Conservation (phyloP, 2,329 filamentous ascomycete species). For the Fusarium phyllophilum region DNA sequence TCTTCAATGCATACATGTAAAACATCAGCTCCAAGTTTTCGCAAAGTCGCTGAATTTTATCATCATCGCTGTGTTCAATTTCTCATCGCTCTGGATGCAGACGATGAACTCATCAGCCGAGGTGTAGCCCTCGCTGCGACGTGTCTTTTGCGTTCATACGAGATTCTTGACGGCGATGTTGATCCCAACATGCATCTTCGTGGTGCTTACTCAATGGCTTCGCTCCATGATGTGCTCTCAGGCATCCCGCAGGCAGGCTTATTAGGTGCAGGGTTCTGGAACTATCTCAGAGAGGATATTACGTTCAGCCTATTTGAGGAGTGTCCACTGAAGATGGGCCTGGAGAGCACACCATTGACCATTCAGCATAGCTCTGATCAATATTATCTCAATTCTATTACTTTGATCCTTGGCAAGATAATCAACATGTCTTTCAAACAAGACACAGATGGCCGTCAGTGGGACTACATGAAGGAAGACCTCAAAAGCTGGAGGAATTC, state of each 20-base stretch:
- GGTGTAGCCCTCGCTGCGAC: conserved; percentile 57
- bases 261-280: conserved; percentile 58
- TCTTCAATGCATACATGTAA: conserved; percentile 54
- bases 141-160: conserved; percentile 60
- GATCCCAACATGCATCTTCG: conserved; percentile 57
- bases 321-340: conserved; percentile 54
- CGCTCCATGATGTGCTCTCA: conserved; percentile 39
- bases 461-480: conserved; percentile 36
- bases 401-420: conserved; percentile 54
- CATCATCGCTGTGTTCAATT: conserved; percentile 53
- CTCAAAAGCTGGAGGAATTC: conserved; percentile 46
- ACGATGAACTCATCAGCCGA: conserved; percentile 45
- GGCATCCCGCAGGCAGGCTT: conserved; percentile 44
- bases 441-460: conserved; percentile 12
- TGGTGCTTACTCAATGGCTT: conserved; percentile 58
- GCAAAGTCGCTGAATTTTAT: conserved; percentile 51
- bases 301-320: conserved; percentile 60
- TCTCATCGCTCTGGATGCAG: conserved; percentile 51
- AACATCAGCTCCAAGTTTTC: conserved; percentile 43
- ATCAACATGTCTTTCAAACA: conserved; percentile 53
- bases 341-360: conserved; percentile 37
- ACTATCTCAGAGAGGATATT: conserved; percentile 63
- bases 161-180: conserved; percentile 56
- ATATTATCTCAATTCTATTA: conserved; percentile 52
- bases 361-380: conserved; percentile 33